Evolutionary conservation across 2,329 filamentous ascomycete genomes (phyloP).

Genomic region (Coniochaeta pulveracea): DNA sequence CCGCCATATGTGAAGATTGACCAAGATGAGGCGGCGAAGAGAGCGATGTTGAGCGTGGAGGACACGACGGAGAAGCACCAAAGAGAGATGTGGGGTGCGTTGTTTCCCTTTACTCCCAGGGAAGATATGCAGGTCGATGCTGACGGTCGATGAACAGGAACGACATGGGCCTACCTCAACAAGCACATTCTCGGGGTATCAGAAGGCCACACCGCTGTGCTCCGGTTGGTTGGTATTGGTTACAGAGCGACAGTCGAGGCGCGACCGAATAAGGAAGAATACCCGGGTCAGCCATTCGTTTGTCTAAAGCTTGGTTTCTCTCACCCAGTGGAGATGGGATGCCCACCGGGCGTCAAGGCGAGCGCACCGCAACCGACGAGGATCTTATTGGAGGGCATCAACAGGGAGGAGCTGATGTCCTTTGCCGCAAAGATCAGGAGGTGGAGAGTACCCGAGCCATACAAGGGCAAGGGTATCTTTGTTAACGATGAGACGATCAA

Average conservation of each 20-base stretch:
- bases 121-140: too few species aligned
- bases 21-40: conserved; percentile 51
- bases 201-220: conserved; percentile 88
- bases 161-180: conserved; percentile 77
- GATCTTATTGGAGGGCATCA: conserved; percentile 76
- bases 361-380: conserved; percentile 84
- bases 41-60: conserved; percentile 57
- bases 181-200: conserved; percentile 90
- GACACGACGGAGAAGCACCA: conserved; percentile 62
- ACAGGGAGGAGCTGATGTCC: conserved; percentile 78
- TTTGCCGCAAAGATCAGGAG: conserved; percentile 81
- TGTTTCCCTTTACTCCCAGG: conserved; percentile 3
- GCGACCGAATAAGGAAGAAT: conserved; percentile 61
- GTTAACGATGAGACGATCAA: conserved; percentile 96
- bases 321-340: conserved; percentile 81
- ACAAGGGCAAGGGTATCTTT: conserved; percentile 99
- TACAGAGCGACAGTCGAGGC: conserved; percentile 84
- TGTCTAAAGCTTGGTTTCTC: conserved; percentile 94
- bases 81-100: conserved; percentile 87
- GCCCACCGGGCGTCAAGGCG: conserved; percentile 74
- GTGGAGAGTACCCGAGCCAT: conserved; percentile 91
- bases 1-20: conserved; percentile 66
- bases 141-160: too few species aligned
- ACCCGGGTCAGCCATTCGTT: conserved; percentile 76
- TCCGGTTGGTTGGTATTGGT: conserved; percentile 88